A percentile compares a stretch with the other conserved stretches of the same genome.
Conservation (phyloP, 2,329 filamentous ascomycete genomes). For the Fusarium sp. region DNA sequence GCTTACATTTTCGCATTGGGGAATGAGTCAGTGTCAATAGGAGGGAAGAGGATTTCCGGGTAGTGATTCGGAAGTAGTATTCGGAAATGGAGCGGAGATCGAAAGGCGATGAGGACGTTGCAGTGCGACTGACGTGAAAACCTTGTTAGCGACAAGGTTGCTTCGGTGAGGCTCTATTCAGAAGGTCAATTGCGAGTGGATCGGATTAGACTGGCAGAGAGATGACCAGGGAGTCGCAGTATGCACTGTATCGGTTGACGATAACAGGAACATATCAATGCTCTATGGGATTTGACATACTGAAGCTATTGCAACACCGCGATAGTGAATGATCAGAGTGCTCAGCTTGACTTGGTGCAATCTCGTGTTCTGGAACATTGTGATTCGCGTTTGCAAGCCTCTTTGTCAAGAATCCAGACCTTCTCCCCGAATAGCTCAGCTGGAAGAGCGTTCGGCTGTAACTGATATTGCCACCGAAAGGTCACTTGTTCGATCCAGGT, state of each 20-base stretch:
- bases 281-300: neutral
- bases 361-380: fast-evolving
- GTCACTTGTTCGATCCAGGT: constrained; percentile 38
- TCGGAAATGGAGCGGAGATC: constrained; percentile 4
- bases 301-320: neutral
- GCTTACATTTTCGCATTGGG: neutral
- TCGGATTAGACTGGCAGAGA: too few species aligned
- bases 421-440: constrained; percentile 36
- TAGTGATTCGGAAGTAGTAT: neutral
- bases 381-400: fast-evolving
- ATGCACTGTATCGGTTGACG: neutral
- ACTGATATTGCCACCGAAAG: constrained; percentile 30
- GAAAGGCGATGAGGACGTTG: neutral
- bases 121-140: neutral
- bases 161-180: neutral
- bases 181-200: neutral
- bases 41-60: neutral
- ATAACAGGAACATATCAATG: too few species aligned
- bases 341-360: neutral
- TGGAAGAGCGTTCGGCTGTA: constrained; percentile 38
- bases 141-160: neutral
- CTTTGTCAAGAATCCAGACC: neutral
- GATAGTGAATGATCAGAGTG: neutral
- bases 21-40: neutral
- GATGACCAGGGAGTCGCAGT: neutral